These are phyloP conservation scores for Plenodomus lindquistii DNA, from an alignment of 2,329 filamentous ascomycete genomes.

Conservation along the genomic window DNA sequence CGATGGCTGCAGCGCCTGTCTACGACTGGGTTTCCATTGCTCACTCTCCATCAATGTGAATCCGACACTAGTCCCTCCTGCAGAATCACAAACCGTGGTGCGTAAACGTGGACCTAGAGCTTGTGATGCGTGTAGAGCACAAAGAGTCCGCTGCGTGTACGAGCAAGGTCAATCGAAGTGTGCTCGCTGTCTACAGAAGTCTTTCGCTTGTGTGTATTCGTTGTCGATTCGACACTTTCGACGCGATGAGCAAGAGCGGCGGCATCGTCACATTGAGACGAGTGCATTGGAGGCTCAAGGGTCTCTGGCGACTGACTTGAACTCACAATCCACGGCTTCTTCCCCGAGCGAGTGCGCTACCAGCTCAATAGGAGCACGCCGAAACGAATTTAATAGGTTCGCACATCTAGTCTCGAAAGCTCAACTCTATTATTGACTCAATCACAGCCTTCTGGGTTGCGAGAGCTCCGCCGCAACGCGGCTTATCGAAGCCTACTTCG, in stretches of 20 bases:
- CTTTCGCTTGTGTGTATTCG: no score
- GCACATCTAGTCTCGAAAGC: not conserved
- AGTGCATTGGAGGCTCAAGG: no score
- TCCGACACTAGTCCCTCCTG: not conserved
- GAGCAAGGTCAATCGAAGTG: no score
- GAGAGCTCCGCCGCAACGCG: constrained; percentile 1
- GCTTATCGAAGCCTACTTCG: constrained; percentile 12
- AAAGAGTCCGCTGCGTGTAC: not conserved
- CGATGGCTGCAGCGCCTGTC: constrained; percentile 9
- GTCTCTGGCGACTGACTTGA: no score
- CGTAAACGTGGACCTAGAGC: constrained; percentile 1
- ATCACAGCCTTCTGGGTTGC: constrained; percentile 6
- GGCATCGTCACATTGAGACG: no score
- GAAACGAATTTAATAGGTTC: not conserved
- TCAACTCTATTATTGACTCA: not conserved
- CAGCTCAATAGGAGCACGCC: no score
- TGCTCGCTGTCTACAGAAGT: no score
- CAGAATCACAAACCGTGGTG: no score
- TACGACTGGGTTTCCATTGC: constrained; percentile 10
- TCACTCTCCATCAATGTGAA: not conserved
- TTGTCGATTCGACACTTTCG: no score
- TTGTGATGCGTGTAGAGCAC: not conserved
- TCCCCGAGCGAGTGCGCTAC: no score
- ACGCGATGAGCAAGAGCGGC: not conserved
- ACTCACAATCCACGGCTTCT: no score